Evolutionary conservation across 768 basidiomycete species (phyloP).

Genomic region (Tulasnella calospora): DNA sequence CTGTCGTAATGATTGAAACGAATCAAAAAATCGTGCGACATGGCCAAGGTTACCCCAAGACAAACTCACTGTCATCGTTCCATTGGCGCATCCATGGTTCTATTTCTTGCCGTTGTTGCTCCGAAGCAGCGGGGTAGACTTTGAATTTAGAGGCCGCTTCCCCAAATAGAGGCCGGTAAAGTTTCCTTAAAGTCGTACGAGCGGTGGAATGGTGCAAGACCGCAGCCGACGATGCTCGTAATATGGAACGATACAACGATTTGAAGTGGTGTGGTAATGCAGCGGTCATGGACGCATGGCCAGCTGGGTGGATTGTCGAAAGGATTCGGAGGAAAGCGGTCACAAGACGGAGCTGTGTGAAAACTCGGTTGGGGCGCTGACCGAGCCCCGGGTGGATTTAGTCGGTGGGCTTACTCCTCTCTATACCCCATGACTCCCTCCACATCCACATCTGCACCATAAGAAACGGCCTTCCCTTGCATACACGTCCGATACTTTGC

Average conservation of each 20-base stretch:
- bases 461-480: background rate
- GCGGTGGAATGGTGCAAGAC: constrained; percentile 27
- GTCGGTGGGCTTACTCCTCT: constrained; percentile 5
- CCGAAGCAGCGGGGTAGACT: background rate
- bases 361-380: constrained; percentile 8
- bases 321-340: background rate
- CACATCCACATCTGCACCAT: background rate
- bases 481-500: background rate
- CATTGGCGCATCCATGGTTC: constrained; percentile 22
- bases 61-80: constrained; percentile 21
- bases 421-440: background rate
- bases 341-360: background rate
- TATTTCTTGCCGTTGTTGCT: background rate
- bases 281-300: constrained; percentile 1
- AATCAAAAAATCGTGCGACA: background rate
- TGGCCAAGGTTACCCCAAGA: background rate
- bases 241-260: constrained; percentile 29
- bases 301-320: background rate
- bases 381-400: background rate
- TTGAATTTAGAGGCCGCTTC: constrained; percentile 15
- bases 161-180: constrained; percentile 28
- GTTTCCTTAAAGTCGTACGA: constrained; percentile 20
- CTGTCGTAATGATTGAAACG: constrained; percentile 9
- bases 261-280: constrained; percentile 8
- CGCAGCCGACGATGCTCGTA: constrained; percentile 29